Evolutionary conservation across 2,329 filamentous ascomycete species (phyloP), one percentile per base, ranked within the genome.

Genomic region (Salinomyces thailandicus): DNA sequence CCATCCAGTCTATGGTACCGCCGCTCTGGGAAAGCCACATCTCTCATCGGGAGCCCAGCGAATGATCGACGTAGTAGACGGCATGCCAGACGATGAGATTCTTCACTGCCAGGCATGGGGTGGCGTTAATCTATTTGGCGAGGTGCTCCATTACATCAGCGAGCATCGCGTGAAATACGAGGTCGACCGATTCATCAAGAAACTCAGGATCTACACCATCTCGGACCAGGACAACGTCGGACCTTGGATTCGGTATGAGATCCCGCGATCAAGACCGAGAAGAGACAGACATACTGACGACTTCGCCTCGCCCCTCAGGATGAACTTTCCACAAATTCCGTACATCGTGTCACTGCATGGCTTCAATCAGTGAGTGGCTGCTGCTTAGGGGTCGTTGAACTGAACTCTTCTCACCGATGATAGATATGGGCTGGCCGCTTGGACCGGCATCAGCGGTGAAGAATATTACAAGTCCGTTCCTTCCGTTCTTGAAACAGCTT

Each of bases 191-290:
- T 55, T 73, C 15, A 52, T 60, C 2, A 44, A 54, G 3, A 67
- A 65, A 42, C 50, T 74, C 3, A 59, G 69, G 9, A 61, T 73
- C 6, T 74, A 74, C 49, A 57, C 72, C 22, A 75, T 77, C 37
- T 74, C 70, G 5, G 73, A 77, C 43, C 73, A 77, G 44, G 73
- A 77, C 42, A 67, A 77, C 42, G 67, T 68, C 0, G 72, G 71
- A 0, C 54, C 63, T 0, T 77, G 72, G 72, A 69, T 77, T 22
- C 66, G 73, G 22, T 26, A n/a, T n/a, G n/a, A n/a, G n/a, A n/a
- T n/a, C n/a, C n/a, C n/a, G n/a, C n/a, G n/a, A n/a, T n/a, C n/a
- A n/a, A n/a, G n/a, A n/a, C n/a, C n/a, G n/a, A n/a, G n/a, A n/a
- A n/a, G n/a, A n/a, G n/a, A n/a, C n/a, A n/a, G 22, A 26, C 9